phyloP scores from a whole-genome alignment of 1,284 basidiomycete genomes.

The Lignosus rhinocerotis region DNA sequence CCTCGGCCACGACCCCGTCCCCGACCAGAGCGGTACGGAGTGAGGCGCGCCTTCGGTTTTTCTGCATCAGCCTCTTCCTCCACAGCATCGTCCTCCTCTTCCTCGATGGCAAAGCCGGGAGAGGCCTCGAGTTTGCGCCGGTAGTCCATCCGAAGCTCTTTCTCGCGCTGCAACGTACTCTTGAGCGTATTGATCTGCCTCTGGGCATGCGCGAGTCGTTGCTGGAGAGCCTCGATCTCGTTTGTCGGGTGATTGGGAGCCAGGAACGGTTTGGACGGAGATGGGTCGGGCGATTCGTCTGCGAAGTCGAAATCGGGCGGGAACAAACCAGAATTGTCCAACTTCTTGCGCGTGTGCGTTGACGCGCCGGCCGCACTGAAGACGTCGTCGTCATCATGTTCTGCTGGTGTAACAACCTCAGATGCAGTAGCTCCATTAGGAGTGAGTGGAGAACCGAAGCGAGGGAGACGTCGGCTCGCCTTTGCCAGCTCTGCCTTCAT shows the following conservation, averaged over 20 bases:
- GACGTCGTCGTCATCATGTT: constrained; percentile 67
- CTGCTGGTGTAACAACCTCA: constrained; percentile 60
- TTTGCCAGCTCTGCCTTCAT: constrained; percentile 71
- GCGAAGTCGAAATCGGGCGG: constrained; percentile 50
- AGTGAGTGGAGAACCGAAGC: constrained; percentile 69
- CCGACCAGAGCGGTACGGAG: constrained; percentile 40
- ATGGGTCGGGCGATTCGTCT: constrained; percentile 64
- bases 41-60: constrained; percentile 33
- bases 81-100: constrained; percentile 46
- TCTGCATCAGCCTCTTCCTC: constrained; percentile 42
- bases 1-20: constrained; percentile 45
- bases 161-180: constrained; percentile 76
- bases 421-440: constrained; percentile 51
- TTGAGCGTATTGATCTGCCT: constrained; percentile 80
- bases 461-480: constrained; percentile 57
- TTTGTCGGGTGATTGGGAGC: constrained; percentile 73
- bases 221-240: constrained; percentile 78
- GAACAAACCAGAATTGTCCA: constrained; percentile 56
- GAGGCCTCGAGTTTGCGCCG: constrained; percentile 50
- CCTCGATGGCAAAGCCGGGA: constrained; percentile 39
- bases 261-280: constrained; percentile 59
- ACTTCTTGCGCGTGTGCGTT: constrained; percentile 59
- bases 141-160: constrained; percentile 71
- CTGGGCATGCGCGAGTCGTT: constrained; percentile 80
- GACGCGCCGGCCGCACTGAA: constrained; percentile 62